Conservation (phyloP, 331 rosid species). For the Quercus phellos region DNA sequence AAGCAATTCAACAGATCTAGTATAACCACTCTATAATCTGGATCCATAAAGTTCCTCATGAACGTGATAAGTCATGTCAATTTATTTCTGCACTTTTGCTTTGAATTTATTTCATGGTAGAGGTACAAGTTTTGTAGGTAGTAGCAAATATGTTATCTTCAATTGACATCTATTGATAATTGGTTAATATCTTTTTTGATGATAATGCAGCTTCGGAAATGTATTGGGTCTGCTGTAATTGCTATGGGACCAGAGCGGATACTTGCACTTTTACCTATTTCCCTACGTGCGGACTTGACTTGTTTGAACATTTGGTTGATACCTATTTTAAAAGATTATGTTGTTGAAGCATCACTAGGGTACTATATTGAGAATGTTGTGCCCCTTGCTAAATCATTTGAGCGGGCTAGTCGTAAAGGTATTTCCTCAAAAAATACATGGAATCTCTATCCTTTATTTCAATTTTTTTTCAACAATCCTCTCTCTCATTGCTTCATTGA, state of each 20-base stretch:
- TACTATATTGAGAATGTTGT: constrained; percentile 61
- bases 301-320: constrained; percentile 71
- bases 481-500: neutral
- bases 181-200: constrained; percentile 15
- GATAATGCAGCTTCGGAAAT: constrained; percentile 59
- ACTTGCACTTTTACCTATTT: constrained; percentile 59
- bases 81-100: neutral
- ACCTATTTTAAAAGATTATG: constrained; percentile 67
- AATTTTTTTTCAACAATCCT: neutral
- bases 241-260: constrained; percentile 87
- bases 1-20: neutral
- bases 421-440: neutral
- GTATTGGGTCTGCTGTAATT: constrained; percentile 78
- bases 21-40: neutral
- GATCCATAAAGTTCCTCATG: neutral
- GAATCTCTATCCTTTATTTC: neutral
- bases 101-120: neutral
- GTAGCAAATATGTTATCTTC: neutral
- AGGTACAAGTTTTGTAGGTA: neutral
- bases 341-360: constrained; percentile 67
- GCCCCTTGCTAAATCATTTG: constrained; percentile 86
- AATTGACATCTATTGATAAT: constrained; percentile 13
- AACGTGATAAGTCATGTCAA: neutral
- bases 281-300: constrained; percentile 46
- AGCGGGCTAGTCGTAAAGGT: constrained; percentile 73